Evolutionary conservation across 2,329 filamentous ascomycete genomes (phyloP).

Genomic region (Aspergillus tamarii): DNA sequence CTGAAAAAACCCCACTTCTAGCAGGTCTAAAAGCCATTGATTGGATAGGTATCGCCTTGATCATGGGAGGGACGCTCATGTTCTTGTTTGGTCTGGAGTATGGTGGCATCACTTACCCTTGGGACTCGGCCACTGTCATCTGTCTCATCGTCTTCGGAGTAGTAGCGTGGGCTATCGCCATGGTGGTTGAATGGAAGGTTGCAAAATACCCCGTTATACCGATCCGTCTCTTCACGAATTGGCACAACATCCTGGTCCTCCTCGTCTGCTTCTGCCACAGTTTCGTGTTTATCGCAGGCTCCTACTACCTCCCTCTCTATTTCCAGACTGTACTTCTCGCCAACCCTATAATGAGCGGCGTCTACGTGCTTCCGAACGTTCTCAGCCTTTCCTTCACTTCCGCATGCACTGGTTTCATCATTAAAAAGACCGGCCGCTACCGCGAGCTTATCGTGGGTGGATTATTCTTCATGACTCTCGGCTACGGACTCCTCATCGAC

Average conservation of each 20-base stretch:
- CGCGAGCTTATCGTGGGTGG: slow-evolving; percentile 63
- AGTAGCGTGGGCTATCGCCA: slow-evolving; percentile 66
- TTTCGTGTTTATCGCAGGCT: slow-evolving; percentile 74
- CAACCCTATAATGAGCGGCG: slow-evolving; percentile 70
- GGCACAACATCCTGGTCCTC: slow-evolving; percentile 68
- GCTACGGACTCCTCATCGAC: slow-evolving; percentile 67
- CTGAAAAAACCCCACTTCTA: slow-evolving; percentile 61
- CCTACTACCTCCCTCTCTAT: slow-evolving; percentile 83
- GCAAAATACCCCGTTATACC: slow-evolving; percentile 81
- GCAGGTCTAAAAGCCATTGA: slow-evolving; percentile 64
- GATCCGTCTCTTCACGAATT: slow-evolving; percentile 66
- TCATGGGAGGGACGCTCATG: slow-evolving; percentile 82
- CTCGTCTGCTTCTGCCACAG: slow-evolving; percentile 72
- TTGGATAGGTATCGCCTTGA: slow-evolving; percentile 64
- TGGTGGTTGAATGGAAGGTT: slow-evolving; percentile 71
- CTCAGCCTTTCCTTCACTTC: slow-evolving; percentile 68
- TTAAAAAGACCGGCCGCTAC: slow-evolving; percentile 73
- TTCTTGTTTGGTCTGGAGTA: slow-evolving; percentile 84
- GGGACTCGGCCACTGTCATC: slow-evolving; percentile 74
- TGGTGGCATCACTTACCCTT: slow-evolving; percentile 75
- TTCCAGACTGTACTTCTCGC: slow-evolving; percentile 76
- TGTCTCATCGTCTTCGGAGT: slow-evolving; percentile 77
- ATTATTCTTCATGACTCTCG: slow-evolving; percentile 63
- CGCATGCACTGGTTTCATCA: slow-evolving; percentile 65
- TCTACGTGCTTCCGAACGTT: slow-evolving; percentile 73